These are phyloP conservation scores for Ophiocordyceps camponoti-rufipedis DNA, from an alignment of 2,329 filamentous ascomycete genomes.

Conservation along the genomic window DNA sequence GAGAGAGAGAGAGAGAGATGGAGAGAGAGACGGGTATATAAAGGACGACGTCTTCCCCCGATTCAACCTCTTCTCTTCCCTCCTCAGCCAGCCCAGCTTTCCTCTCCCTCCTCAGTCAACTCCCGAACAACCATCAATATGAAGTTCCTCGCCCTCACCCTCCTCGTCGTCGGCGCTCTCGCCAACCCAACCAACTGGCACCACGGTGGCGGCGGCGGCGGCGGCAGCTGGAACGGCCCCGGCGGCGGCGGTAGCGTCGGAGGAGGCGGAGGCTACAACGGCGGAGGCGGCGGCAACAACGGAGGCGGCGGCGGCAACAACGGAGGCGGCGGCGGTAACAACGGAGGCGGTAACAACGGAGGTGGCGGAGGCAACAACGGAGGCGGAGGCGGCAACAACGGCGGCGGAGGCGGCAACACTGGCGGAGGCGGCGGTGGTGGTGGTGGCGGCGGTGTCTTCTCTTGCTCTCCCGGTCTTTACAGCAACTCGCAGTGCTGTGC, in stretches of 20 bases:
- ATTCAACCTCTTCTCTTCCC: background rate
- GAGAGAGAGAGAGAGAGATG: background rate
- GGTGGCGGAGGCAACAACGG: background rate
- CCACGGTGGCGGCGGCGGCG: background rate
- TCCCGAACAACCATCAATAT: background rate
- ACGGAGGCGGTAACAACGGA: background rate
- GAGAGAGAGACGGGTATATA: background rate
- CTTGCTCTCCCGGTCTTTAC: constrained; percentile 3
- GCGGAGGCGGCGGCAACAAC: background rate
- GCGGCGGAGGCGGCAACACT: background rate
- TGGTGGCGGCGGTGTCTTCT: background rate
- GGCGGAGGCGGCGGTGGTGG: background rate
- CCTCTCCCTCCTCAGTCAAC: background rate
- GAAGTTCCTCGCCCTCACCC: background rate
- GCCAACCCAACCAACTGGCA: background rate
- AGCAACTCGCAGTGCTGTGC: constrained; percentile 4
- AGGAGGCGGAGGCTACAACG: background rate
- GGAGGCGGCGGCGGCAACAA: background rate
- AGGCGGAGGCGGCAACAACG: background rate
- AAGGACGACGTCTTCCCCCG: background rate
- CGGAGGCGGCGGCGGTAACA: no score
- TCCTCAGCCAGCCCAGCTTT: background rate
- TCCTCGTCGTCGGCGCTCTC: background rate
- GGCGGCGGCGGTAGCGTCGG: background rate
- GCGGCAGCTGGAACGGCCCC: background rate